Percentiles rank a stretch among this genome's conserved stretches.
Conservation (phyloP, 768 basidiomycete species). For the Trametes maxima region DNA sequence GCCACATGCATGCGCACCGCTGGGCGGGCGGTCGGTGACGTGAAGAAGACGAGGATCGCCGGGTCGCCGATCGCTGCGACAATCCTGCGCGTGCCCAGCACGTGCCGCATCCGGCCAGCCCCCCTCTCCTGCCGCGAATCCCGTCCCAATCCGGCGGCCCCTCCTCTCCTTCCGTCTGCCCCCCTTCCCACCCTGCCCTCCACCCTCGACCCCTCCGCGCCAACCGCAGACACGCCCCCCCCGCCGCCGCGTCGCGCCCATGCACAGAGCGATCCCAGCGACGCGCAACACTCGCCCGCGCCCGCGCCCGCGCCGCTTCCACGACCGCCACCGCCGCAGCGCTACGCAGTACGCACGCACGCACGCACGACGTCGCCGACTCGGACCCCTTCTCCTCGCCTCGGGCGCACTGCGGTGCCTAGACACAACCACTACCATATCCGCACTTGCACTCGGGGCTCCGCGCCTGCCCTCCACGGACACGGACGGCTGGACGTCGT, state of each 20-base stretch:
- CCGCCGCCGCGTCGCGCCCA: background rate
- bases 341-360: background rate
- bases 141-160: background rate
- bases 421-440: too few species aligned
- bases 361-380: background rate
- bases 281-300: background rate
- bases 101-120: background rate
- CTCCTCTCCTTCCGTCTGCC: background rate
- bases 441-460: too few species aligned
- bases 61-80: slow-evolving; percentile 11
- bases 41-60: slow-evolving; percentile 10
- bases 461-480: too few species aligned
- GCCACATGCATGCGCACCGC: too few species aligned
- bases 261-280: background rate
- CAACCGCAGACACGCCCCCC: background rate
- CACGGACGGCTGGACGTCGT: too few species aligned
- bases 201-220: background rate
- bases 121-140: slow-evolving; percentile 1
- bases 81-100: slow-evolving; percentile 10
- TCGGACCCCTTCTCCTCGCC: slow-evolving; percentile 5
- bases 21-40: too few species aligned
- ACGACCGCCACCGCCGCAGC: background rate
- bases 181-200: background rate
- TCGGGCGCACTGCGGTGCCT: slow-evolving; percentile 18
- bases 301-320: too few species aligned